Evolutionary conservation across 768 basidiomycete genomes (phyloP), one percentile per base, ranked within the genome.

Genomic region (Cystobasidium onofrii): DNA sequence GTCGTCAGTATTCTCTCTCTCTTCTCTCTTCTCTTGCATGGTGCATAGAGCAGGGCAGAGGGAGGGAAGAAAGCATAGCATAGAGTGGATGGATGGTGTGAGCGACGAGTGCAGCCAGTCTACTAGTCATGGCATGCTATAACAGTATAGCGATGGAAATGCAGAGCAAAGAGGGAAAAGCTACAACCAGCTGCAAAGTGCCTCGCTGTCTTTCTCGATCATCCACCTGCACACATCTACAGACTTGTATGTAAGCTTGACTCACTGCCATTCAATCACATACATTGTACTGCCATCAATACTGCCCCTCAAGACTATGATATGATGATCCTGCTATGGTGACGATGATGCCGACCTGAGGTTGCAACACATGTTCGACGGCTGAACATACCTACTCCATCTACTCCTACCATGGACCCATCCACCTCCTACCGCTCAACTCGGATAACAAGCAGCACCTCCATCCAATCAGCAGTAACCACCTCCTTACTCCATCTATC

Each of bases 401-500:
- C 39, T 15, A 39, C 39, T 39, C 39, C 39, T 39, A 41, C 25
- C 33, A 23, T 36, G 63, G 43, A 39, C 18, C 33, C 63, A 27
- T 20, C 62, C 31, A 13, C 23, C 29, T 25, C 55, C 13, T 70
- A 50, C 50, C 29, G 15, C 44, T 6, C 44, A 17, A 55, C 55
- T 34, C 52, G 69, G 13, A 31, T 71, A 25, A 71, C 69, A 36
- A 41, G 50, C 25, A 34, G 54, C 25, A 27, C 69, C 1, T 2
- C 55, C 25, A 71, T 71, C 9, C 69, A 71, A 36, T 9, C 25
- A 33, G 33, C 39, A 36, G 69, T 71, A n/a, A n/a, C 69, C 1
- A 2, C 69, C 9, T 60, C 52, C 6, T 34, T 71, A 20, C 31
- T 39, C 7, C 69, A 71, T 29, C 54, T 71, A 13, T 6, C 69